phyloP scores from a whole-genome alignment of 148 eudicot species.

The Fagopyrum esculentum region DNA sequence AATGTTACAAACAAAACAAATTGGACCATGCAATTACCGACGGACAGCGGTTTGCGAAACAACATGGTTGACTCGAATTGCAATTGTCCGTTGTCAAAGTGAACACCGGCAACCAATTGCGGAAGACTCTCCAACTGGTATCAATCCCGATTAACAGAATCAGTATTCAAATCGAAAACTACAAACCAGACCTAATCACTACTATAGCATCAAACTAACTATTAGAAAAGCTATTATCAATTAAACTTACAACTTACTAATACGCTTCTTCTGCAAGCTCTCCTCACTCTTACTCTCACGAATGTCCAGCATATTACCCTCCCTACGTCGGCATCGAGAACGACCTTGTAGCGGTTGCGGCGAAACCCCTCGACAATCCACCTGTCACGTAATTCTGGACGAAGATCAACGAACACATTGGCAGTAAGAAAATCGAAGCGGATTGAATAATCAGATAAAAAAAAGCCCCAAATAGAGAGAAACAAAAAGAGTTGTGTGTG shows the following conservation, averaged over 20 bases:
- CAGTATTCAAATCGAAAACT: not conserved
- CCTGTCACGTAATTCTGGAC: too few species aligned
- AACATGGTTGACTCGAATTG: slow-evolving; percentile 74
- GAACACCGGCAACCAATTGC: slow-evolving; percentile 58
- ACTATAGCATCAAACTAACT: too few species aligned
- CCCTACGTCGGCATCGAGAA: slow-evolving; percentile 43
- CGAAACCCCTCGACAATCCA: too few species aligned
- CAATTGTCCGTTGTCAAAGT: slow-evolving; percentile 46
- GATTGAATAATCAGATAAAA: too few species aligned
- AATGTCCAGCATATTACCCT: slow-evolving; percentile 44
- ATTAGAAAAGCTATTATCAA: not conserved
- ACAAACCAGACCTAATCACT: not conserved
- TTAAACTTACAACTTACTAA: not conserved
- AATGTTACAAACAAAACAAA: not conserved
- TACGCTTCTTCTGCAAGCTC: slow-evolving; percentile 29
- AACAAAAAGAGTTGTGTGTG: too few species aligned
- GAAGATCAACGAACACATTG: too few species aligned
- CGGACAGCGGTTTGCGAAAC: slow-evolving; percentile 73
- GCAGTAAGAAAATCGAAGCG: too few species aligned
- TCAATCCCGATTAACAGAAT: slow-evolving; percentile 10
- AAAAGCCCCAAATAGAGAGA: too few species aligned
- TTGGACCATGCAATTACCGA: slow-evolving; percentile 36
- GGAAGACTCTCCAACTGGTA: slow-evolving; percentile 72
- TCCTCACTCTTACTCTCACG: slow-evolving; percentile 37
- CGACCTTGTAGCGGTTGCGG: slow-evolving; percentile 37